phyloP scores from a whole-genome alignment of 2,329 filamentous ascomycete species.

The Knufia petricola region DNA sequence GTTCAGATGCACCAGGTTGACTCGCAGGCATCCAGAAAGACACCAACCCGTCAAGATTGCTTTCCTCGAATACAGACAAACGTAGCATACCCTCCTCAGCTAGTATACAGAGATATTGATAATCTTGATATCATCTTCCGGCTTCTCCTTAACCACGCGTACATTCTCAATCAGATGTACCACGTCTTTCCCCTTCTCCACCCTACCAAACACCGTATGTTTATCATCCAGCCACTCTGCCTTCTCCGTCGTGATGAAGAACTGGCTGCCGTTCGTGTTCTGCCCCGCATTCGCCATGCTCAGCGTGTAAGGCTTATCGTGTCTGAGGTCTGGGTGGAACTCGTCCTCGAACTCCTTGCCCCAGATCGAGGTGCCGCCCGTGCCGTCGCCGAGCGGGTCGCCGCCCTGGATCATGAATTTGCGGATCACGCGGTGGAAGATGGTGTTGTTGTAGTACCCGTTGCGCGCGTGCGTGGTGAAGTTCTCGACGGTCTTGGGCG shows the following conservation, averaged over 20 bases:
- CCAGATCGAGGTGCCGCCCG: constrained; percentile 86
- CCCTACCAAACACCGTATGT: constrained; percentile 90
- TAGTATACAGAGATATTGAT: constrained; percentile 58
- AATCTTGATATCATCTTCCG: constrained; percentile 94
- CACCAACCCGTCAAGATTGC: too few species aligned
- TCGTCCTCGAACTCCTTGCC: constrained; percentile 88
- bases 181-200: constrained; percentile 82
- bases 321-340: constrained; percentile 69
- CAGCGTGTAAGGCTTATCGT: constrained; percentile 92
- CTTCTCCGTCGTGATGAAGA: constrained; percentile 90
- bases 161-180: constrained; percentile 92
- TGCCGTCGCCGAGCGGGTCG: constrained; percentile 79
- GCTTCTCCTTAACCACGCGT: constrained; percentile 81
- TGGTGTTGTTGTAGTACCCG: constrained; percentile 94
- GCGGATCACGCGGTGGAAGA: constrained; percentile 92
- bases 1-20: too few species aligned
- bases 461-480: constrained; percentile 84
- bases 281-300: constrained; percentile 97
- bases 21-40: too few species aligned
- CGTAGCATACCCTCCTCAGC: too few species aligned
- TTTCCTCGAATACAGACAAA: too few species aligned
- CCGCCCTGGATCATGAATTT: constrained; percentile 97
- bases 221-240: constrained; percentile 94
- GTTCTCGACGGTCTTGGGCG: constrained; percentile 92
- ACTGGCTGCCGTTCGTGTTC: constrained; percentile 91